Base-by-base conservation (phyloP, 495 filamentous ascomycete species). In the Podospora pseudopauciseta region DNA sequence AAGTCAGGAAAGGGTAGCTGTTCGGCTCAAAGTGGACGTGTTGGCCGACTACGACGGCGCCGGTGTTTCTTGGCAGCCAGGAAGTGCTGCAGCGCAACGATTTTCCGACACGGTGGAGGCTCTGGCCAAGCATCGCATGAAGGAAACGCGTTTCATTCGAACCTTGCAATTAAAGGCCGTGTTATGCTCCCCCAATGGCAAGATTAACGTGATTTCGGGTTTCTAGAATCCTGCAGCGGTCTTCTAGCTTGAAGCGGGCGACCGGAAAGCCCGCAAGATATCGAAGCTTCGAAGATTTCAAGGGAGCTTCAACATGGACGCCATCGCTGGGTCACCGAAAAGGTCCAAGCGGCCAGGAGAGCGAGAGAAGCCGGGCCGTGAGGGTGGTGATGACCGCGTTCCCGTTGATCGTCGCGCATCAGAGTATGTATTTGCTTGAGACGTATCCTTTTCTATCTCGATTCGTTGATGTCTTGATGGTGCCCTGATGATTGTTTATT, bases 141-240 rank as follows among this genome's bases (percentile, higher is more conserved):
- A 81, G 72, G 71, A 79, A 79, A 78, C 77, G 74, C 70, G 79
- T 82, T 81, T 80, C 76, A 79, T 70, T 71, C 75, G 69, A 75
- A 81, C 77, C 80, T 78, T 76, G 81, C 75, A 83, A 83, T 83
- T 80, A 82, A 82, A 83, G 76, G 73, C 64, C 68, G 74, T 76
- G 72, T 82, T 83, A 84, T 84, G 82, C 82, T 75, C 32, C 69
- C 66, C 67, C 71, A 55, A 70, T 69, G 66, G 55, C 65, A 73
- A 79, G 72, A 78, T 80, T 73, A 73, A 73, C 71, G 75, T 79
- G 74, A 80, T 75, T 73, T 79, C 75, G 75, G 73, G 18, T 73
- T 82, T 81, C 78, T 82, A 79, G 78, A 83, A 81, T 75, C 70
- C 68, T 73, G 75, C 69, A 76, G 73, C 71, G 74, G 73, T 73